Conservation (phyloP, 2,329 filamentous ascomycete species). For the Aspergillus terreus region DNA sequence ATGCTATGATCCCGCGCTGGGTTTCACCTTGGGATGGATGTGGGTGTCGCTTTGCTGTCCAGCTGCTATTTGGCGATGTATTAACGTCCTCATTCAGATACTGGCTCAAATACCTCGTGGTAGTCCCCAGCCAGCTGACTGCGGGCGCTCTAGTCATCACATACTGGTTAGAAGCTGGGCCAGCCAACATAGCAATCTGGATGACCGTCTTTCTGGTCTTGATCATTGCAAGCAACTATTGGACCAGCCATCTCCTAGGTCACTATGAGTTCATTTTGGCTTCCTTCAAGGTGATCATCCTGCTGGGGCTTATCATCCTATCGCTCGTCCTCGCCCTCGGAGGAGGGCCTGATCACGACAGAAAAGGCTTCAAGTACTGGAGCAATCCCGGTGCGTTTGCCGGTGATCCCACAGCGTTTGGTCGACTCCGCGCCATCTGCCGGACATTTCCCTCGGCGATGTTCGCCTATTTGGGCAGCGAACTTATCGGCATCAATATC, state of each 20-base stretch:
- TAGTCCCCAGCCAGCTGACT: slow-evolving; percentile 80
- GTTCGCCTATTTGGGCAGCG: slow-evolving; percentile 74
- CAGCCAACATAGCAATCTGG: slow-evolving; percentile 73
- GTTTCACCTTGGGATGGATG: slow-evolving; percentile 73
- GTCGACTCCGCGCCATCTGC: slow-evolving; percentile 63
- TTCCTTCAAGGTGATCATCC: slow-evolving; percentile 66
- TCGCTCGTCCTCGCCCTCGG: slow-evolving; percentile 61
- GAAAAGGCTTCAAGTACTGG: slow-evolving; percentile 66
- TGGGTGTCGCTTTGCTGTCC: slow-evolving; percentile 33
- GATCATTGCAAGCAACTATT: slow-evolving; percentile 66
- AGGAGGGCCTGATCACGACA: slow-evolving; percentile 60
- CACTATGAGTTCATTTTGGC: slow-evolving; percentile 61
- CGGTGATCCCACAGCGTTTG: slow-evolving; percentile 43
- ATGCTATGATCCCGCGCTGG: slow-evolving; percentile 76
- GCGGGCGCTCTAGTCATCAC: slow-evolving; percentile 75
- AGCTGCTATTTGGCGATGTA: slow-evolving; percentile 1
- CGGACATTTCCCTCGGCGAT: slow-evolving; percentile 70
- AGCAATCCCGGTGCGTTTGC: slow-evolving; percentile 58
- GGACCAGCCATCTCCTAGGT: slow-evolving; percentile 66
- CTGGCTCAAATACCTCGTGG: slow-evolving; percentile 78
- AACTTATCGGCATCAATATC: slow-evolving; percentile 73
- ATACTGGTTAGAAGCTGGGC: slow-evolving; percentile 65
- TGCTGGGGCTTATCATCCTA: slow-evolving; percentile 63
- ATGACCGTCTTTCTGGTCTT: slow-evolving; percentile 66
- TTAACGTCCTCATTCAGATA: slow-evolving; percentile 25